Evolutionary conservation across 2,329 filamentous ascomycete genomes (phyloP).

Genomic region (Penicillium decumbens): DNA sequence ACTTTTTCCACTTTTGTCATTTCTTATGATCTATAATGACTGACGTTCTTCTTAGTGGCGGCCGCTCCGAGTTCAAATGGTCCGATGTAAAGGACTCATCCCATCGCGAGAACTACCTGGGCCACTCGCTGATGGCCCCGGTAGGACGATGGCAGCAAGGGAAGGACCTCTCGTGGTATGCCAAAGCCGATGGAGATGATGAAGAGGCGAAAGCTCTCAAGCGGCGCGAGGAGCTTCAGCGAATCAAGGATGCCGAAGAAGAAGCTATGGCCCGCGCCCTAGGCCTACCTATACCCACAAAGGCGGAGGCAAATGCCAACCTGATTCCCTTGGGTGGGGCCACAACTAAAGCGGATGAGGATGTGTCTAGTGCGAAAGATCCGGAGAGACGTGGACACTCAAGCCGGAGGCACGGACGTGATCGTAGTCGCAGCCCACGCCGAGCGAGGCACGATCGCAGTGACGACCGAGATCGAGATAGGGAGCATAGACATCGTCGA

Average conservation of each 20-base stretch:
- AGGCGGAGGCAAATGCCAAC: slow-evolving; percentile 61
- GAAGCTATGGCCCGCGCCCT: slow-evolving; percentile 81
- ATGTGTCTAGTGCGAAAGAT: slow-evolving; percentile 26
- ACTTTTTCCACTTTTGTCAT: background rate
- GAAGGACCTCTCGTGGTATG: slow-evolving; percentile 63
- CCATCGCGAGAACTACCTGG: slow-evolving; percentile 86
- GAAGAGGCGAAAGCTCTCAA: slow-evolving; percentile 46
- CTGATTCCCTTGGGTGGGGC: slow-evolving; percentile 59
- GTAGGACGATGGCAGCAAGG: slow-evolving; percentile 89
- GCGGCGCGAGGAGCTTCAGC: slow-evolving; percentile 70
- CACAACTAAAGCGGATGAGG: slow-evolving; percentile 25
- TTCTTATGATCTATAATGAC: background rate
- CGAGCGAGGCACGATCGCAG: slow-evolving; percentile 28
- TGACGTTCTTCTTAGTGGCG: slow-evolving; percentile 56
- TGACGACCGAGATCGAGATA: slow-evolving; percentile 27
- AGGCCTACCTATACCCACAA: slow-evolving; percentile 66
- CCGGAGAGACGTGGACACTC: slow-evolving; percentile 18
- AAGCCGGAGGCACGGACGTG: slow-evolving; percentile 27
- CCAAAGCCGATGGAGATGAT: slow-evolving; percentile 53
- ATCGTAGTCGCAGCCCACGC: slow-evolving; percentile 33
- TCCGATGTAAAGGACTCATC: slow-evolving; percentile 81
- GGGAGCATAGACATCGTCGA: slow-evolving; percentile 47
- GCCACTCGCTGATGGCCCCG: slow-evolving; percentile 85
- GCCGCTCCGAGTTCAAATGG: slow-evolving; percentile 90
- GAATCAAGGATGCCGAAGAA: slow-evolving; percentile 85